Percentiles rank a stretch among this genome's conserved stretches.
Evolutionary conservation across 73 alveolate species (phyloP).

Genomic region (Halteria grandinella): DNA sequence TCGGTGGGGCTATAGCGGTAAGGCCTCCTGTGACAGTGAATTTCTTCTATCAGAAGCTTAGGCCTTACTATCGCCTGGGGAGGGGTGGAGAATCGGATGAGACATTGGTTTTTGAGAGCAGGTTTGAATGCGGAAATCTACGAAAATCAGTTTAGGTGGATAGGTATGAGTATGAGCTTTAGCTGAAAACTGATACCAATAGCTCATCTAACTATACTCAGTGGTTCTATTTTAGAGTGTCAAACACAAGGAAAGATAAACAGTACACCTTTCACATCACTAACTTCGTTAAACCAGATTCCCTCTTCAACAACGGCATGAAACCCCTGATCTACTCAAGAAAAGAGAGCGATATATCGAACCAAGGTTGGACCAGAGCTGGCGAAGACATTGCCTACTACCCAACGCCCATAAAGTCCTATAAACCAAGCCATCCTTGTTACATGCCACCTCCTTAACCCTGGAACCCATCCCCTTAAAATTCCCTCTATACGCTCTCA

Average conservation of each 20-base stretch:
- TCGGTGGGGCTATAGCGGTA: too few species aligned
- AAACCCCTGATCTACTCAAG: slow-evolving; percentile 37
- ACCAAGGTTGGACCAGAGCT: slow-evolving; percentile 10
- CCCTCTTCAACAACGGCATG: slow-evolving; percentile 46
- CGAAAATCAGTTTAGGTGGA: slow-evolving; percentile 20
- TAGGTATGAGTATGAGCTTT: slow-evolving; percentile 20
- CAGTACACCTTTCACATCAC: slow-evolving; percentile 27
- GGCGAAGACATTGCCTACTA: slow-evolving; percentile 15
- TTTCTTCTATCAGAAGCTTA: too few species aligned
- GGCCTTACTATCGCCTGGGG: too few species aligned
- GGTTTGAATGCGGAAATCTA: slow-evolving; percentile 51
- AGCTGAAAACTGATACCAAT: slow-evolving; percentile 24
- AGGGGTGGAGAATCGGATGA: too few species aligned
- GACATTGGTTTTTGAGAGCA: slow-evolving; percentile 41
- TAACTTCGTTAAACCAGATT: slow-evolving; percentile 50
- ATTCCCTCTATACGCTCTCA: neutral
- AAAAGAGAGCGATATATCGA: slow-evolving; percentile 39
- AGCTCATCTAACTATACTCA: slow-evolving; percentile 32
- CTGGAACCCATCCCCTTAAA: too few species aligned
- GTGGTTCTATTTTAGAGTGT: slow-evolving; percentile 61
- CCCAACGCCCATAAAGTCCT: slow-evolving; percentile 21
- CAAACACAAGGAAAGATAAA: slow-evolving; percentile 46
- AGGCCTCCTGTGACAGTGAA: too few species aligned
- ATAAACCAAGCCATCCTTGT: slow-evolving; percentile 11
- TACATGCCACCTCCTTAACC: too few species aligned